Base-by-base conservation (phyloP, 2,329 filamentous ascomycete species). In the Thielaviopsis cerberus region DNA sequence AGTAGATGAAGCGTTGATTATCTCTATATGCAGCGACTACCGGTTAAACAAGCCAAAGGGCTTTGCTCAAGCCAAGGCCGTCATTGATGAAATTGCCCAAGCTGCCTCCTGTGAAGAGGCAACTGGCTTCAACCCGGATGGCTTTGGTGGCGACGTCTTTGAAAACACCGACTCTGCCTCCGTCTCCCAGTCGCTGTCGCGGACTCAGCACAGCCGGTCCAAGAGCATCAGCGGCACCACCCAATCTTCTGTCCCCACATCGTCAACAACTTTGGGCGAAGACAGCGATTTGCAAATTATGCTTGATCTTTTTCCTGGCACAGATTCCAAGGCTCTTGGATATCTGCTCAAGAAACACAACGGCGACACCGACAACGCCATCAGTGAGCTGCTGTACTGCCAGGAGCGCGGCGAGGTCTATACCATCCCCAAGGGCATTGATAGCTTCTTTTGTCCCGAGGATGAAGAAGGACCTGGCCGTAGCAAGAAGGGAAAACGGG, bases 341-440 rank as follows among this genome's bases (percentile, higher is more conserved):
- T 53, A 57, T 50, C 27, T 58, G 27, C 23, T 57, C 13, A 26
- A 51, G 15, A 57, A 59, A 37, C 41, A 53, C 25, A 45, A 50
- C 22, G 53, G 57, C 17, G 51, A 54, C 34, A 5, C 27, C 17
- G n/a, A 54, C 11, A 25, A 75, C 15, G 81, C 88, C 1, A 82
- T 94, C 62, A 88, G 95, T 64, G 82, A 88, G 60, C 73, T 97
- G 13, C 76, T 96, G 30, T 94, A 86, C 63, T 75, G 88, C 15
- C 81, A 86, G 22, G 88, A 84, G n/a, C 34, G 48, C 20, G 52
- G 53, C 11, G 48, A 45, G 24, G 41, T 30, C 6, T 60, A 54
- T 27, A 30, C 55, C 17, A 73, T 77, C 1, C 72, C 76, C 1
- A 91, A 86, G 66, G 87, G 89, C 0, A 74, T 96, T n/a, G 88